Conservation (phyloP, 2,329 filamentous ascomycete species). For the Claviceps sp. region DNA sequence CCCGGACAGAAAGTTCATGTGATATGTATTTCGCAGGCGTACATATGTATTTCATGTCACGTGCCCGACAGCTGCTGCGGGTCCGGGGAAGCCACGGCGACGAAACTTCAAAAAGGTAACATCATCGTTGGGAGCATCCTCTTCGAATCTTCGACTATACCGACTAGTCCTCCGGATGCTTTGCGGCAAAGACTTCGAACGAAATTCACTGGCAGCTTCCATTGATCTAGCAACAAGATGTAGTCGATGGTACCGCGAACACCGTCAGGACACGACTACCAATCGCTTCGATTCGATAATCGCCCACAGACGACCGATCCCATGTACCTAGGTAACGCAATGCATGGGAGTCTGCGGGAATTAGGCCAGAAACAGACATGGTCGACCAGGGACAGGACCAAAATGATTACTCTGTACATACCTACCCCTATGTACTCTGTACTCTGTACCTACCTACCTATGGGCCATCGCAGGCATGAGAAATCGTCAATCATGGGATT, state of each 20-base stretch:
- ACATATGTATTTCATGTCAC: conserved; percentile 1
- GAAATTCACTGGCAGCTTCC: neutral
- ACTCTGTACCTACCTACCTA: neutral
- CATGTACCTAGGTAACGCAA: neutral
- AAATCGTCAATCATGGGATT: neutral
- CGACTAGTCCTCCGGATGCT: too few species aligned
- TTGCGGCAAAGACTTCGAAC: too few species aligned
- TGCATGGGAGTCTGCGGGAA: neutral
- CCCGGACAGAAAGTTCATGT: too few species aligned
- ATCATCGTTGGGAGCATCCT: too few species aligned
- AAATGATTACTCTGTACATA: too few species aligned
- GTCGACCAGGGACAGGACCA: neutral
- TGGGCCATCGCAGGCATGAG: neutral
- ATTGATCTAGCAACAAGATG: neutral
- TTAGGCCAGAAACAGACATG: neutral
- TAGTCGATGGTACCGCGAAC: neutral
- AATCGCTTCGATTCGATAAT: neutral
- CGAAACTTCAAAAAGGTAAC: too few species aligned
- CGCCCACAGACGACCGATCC: neutral
- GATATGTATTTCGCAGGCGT: too few species aligned
- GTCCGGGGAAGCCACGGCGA: neutral
- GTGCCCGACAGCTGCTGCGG: conserved; percentile 2
- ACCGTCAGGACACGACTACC: neutral
- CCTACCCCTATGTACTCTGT: too few species aligned
- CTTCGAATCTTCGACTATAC: too few species aligned